Conservation (phyloP, 768 basidiomycete genomes). For the Lentinula sp. region DNA sequence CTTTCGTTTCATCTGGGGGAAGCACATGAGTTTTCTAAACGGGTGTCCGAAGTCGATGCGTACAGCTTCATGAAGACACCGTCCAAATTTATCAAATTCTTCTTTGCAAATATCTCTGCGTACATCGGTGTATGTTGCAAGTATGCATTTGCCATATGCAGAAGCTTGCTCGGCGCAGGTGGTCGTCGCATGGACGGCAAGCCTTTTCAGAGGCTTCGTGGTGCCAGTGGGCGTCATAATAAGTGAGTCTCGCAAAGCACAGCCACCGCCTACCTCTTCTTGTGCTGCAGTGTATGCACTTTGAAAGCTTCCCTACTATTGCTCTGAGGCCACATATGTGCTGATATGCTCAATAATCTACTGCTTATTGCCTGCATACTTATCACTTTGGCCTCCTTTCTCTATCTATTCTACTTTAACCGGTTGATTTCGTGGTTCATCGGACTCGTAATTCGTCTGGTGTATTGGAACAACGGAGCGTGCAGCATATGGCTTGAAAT, state of each 20-base stretch:
- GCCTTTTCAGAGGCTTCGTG: conserved; percentile 47
- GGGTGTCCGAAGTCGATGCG: conserved; percentile 12
- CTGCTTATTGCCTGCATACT: conserved; percentile 62
- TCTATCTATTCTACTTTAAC: conserved; percentile 92
- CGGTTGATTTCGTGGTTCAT: conserved; percentile 69
- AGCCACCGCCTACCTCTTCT: background rate
- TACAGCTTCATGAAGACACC: conserved; percentile 78
- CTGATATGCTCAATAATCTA: conserved; percentile 47
- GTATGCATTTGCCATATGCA: conserved; percentile 85
- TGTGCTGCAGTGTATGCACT: too few relatives aligned
- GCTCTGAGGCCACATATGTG: background rate
- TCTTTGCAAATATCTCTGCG: conserved; percentile 76
- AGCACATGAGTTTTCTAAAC: background rate
- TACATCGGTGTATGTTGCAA: conserved; percentile 77
- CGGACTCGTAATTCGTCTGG: conserved; percentile 57
- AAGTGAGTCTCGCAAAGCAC: background rate
- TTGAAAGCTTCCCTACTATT: too few relatives aligned
- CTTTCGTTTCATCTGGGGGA: conserved; percentile 39
- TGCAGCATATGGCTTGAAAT: conserved; percentile 84
- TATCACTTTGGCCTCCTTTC: conserved; percentile 46
- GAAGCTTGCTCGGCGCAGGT: conserved; percentile 71
- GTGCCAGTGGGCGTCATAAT: background rate
- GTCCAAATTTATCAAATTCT: conserved; percentile 80
- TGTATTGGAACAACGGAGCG: conserved; percentile 72
- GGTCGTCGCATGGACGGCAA: conserved; percentile 67